These are phyloP conservation scores for Penicillium sp. DNA, from an alignment of 2,329 filamentous ascomycete species.

Conservation along the genomic window DNA sequence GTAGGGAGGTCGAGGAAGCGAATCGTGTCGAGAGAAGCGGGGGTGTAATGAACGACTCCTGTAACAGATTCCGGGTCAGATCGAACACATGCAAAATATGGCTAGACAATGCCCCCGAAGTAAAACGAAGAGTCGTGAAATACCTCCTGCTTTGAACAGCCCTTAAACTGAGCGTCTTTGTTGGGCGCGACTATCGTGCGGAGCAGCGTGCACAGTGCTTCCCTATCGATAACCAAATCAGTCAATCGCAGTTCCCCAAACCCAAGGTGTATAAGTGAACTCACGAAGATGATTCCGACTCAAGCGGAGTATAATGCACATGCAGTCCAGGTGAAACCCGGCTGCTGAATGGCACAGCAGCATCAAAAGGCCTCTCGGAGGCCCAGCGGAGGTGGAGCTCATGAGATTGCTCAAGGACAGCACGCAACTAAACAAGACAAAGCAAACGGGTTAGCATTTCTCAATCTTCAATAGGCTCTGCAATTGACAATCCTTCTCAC, in stretches of 20 bases:
- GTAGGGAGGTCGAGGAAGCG: slow-evolving; percentile 62
- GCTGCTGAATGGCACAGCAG: slow-evolving; percentile 69
- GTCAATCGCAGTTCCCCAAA: neutral
- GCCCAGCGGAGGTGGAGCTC: slow-evolving; percentile 80
- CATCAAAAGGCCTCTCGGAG: slow-evolving; percentile 57
- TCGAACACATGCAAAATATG: neutral
- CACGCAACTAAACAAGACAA: slow-evolving; percentile 52
- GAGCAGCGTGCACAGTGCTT: slow-evolving; percentile 59
- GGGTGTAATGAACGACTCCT: slow-evolving; percentile 63
- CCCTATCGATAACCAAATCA: slow-evolving; percentile 34
- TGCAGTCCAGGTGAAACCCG: slow-evolving; percentile 78
- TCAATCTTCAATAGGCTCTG: neutral
- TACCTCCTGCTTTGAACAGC: slow-evolving; percentile 57
- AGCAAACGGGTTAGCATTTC: neutral
- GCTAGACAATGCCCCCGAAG: neutral
- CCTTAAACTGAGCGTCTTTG: slow-evolving; percentile 30
- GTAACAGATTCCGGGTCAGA: slow-evolving; percentile 1
- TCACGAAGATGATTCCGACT: slow-evolving; percentile 39
- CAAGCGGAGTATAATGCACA: slow-evolving; percentile 67
- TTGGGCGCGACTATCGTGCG: slow-evolving; percentile 55
- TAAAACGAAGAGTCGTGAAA: neutral
- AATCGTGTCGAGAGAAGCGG: slow-evolving; percentile 59
- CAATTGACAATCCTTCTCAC: slow-evolving; percentile 36
- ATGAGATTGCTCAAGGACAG: slow-evolving; percentile 62
- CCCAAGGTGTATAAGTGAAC: slow-evolving; percentile 13